Conservation (phyloP, 176 grass and related monocot species). For the Zoysia japonica region DNA sequence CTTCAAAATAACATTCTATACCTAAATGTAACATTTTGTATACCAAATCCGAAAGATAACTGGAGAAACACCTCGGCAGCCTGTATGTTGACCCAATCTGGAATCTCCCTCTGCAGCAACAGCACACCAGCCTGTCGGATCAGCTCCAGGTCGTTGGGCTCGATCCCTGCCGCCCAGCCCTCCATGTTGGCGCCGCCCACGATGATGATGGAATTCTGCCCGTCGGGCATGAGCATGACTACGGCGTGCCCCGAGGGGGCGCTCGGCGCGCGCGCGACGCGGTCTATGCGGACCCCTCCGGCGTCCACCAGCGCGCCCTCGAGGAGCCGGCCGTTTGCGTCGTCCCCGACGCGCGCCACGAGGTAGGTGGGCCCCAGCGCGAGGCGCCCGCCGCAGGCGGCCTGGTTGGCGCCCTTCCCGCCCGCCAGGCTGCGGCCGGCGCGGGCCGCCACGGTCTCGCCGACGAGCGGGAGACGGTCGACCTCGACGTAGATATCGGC, state of each 20-base stretch:
- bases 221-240: slow-evolving; percentile 89
- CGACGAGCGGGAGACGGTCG: slow-evolving; percentile 69
- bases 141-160: slow-evolving; percentile 60
- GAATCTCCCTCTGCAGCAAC: slow-evolving; percentile 90
- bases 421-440: slow-evolving; percentile 60
- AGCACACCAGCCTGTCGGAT: slow-evolving; percentile 66
- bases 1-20: neutral
- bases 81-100: slow-evolving; percentile 89
- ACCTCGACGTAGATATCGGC: slow-evolving; percentile 98
- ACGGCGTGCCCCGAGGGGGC: slow-evolving; percentile 87
- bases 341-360: slow-evolving; percentile 74
- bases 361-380: slow-evolving; percentile 66
- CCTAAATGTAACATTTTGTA: neutral
- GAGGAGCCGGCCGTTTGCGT: slow-evolving; percentile 85
- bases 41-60: slow-evolving; percentile 9
- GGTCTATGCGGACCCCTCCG: slow-evolving; percentile 64
- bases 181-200: slow-evolving; percentile 95
- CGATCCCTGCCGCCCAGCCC: slow-evolving; percentile 66
- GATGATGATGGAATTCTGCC: slow-evolving; percentile 98
- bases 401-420: slow-evolving; percentile 81
- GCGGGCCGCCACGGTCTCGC: slow-evolving; percentile 69
- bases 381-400: slow-evolving; percentile 78
- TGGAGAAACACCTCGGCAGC: slow-evolving; percentile 69
- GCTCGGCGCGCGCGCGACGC: slow-evolving; percentile 46
- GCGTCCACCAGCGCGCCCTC: slow-evolving; percentile 68